These are phyloP conservation scores for Trichoderma gracile DNA, from an alignment of 2,329 filamentous ascomycete genomes.

Conservation along the genomic window DNA sequence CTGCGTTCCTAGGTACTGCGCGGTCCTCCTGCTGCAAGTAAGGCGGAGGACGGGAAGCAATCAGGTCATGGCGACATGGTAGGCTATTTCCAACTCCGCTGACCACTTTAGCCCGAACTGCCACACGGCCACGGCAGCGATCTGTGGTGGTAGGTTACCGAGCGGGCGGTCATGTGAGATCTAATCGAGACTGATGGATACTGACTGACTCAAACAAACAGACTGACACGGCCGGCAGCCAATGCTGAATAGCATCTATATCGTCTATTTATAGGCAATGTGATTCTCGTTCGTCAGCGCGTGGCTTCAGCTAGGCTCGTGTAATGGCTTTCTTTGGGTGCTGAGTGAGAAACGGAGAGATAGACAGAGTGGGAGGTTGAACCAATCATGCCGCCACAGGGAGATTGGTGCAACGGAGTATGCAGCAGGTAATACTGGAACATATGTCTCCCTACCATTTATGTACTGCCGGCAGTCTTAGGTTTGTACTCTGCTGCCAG, in stretches of 20 bases:
- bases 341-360: slow-evolving; percentile 11
- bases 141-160: background rate
- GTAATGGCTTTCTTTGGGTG: slow-evolving; percentile 3
- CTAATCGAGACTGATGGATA: background rate
- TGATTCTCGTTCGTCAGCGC: slow-evolving; percentile 1
- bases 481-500: background rate
- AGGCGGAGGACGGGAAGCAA: background rate
- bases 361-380: background rate
- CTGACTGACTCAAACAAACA: slow-evolving; percentile 4
- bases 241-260: background rate
- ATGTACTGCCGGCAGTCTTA: too few relatives aligned
- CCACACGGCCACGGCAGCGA: background rate
- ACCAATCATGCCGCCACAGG: background rate
- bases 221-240: slow-evolving; percentile 1
- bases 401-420: background rate
- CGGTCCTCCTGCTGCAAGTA: too few relatives aligned
- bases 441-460: background rate
- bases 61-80: background rate
- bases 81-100: background rate
- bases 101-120: background rate
- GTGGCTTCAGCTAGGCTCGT: slow-evolving; percentile 9
- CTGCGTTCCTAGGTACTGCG: too few relatives aligned
- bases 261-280: slow-evolving; percentile 19
- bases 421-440: slow-evolving; percentile 7
- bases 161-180: slow-evolving; percentile 5